Evolutionary conservation across 2,329 filamentous ascomycete genomes (phyloP).

Genomic region (Chaetomiaceae sp.): DNA sequence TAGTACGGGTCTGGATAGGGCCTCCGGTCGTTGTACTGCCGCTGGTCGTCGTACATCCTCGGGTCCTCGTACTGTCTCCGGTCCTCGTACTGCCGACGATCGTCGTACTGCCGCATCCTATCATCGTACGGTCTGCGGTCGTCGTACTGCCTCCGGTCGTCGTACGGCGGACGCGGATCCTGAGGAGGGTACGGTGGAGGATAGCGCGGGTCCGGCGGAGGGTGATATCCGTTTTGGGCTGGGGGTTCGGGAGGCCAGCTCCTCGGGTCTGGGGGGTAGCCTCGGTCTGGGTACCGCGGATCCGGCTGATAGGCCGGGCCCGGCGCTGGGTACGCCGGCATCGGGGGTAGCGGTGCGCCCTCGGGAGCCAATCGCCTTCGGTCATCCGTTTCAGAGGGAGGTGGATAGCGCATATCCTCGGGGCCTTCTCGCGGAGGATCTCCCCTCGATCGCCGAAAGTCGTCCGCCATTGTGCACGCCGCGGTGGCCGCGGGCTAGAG

Average conservation of each 20-base stretch:
- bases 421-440: conserved; percentile 30
- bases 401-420: conserved; percentile 39
- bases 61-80: conserved; percentile 13
- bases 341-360: conserved; percentile 44
- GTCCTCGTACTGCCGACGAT: conserved; percentile 17
- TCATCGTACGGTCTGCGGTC: conserved; percentile 20
- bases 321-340: conserved; percentile 37
- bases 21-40: conserved; percentile 15
- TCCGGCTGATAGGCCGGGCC: conserved; percentile 16
- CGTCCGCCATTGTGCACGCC: conserved; percentile 32
- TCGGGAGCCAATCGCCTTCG: conserved; percentile 24
- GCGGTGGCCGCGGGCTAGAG: conserved; percentile 6
- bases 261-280: conserved; percentile 29
- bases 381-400: conserved; percentile 38
- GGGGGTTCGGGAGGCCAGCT: conserved; percentile 23
- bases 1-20: conserved; percentile 21
- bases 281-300: conserved; percentile 13
- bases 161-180: conserved; percentile 14
- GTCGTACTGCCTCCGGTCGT: conserved; percentile 18
- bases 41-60: conserved; percentile 15
- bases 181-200: conserved; percentile 12
- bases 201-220: conserved; percentile 19
- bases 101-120: conserved; percentile 11
- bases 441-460: conserved; percentile 30
- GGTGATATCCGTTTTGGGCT: conserved; percentile 35